These are phyloP conservation scores for Paragyromitra xinjiangensis DNA, from an alignment of 495 filamentous ascomycete species.

Conservation along the genomic window DNA sequence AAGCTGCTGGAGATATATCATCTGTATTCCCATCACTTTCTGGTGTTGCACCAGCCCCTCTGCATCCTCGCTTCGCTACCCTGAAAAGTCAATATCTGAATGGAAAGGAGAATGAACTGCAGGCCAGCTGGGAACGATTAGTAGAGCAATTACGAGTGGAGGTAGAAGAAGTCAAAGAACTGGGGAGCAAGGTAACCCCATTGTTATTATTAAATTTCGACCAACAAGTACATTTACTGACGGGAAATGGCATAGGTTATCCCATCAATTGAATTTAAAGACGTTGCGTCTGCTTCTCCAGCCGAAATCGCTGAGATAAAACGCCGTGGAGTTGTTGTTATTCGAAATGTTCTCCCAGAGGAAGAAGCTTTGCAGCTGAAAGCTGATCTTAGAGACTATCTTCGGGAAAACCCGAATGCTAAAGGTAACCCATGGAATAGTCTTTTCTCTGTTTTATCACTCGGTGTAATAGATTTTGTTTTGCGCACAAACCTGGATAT, in stretches of 20 bases:
- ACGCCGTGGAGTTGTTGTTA: slow-evolving; percentile 70
- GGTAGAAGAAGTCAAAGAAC: slow-evolving; percentile 62
- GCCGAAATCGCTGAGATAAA: slow-evolving; percentile 67
- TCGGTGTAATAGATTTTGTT: not conserved
- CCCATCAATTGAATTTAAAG: slow-evolving; percentile 68
- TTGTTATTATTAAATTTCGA: slow-evolving; percentile 53
- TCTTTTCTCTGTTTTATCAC: slow-evolving; percentile 2
- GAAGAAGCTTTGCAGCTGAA: slow-evolving; percentile 69
- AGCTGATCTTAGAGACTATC: slow-evolving; percentile 68
- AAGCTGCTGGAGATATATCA: slow-evolving; percentile 77
- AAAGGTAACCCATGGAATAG: slow-evolving; percentile 59
- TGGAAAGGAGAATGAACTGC: slow-evolving; percentile 70
- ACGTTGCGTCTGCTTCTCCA: slow-evolving; percentile 63
- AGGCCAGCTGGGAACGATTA: slow-evolving; percentile 74
- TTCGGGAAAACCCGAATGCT: slow-evolving; percentile 68
- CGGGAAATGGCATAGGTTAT: slow-evolving; percentile 62
- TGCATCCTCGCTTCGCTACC: slow-evolving; percentile 77
- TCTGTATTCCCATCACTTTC: slow-evolving; percentile 84
- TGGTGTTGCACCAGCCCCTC: slow-evolving; percentile 68
- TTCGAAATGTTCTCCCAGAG: slow-evolving; percentile 70
- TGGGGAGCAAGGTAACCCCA: slow-evolving; percentile 60
- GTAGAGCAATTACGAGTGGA: slow-evolving; percentile 66
- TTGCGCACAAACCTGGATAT: slow-evolving; percentile 46
- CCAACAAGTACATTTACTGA: slow-evolving; percentile 45
- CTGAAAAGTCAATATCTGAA: slow-evolving; percentile 73